A percentile compares a stretch with the other conserved stretches of the same genome.
These are phyloP conservation scores for Suillus brevipes DNA, from an alignment of 768 basidiomycete species.

Conservation along the genomic window DNA sequence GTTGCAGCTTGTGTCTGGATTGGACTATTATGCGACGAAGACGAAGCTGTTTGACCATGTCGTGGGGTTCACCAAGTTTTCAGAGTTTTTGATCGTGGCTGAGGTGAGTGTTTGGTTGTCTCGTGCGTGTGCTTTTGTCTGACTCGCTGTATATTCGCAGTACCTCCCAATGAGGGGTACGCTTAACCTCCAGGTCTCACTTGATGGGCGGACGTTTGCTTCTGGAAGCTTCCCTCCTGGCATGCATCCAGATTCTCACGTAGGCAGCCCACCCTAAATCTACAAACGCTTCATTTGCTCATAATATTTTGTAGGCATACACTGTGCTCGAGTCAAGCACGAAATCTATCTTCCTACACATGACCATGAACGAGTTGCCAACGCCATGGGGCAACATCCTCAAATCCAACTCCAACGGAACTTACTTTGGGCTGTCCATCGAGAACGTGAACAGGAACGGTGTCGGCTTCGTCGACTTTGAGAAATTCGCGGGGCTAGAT, in stretches of 20 bases:
- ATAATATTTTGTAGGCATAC: slow-evolving; percentile 61
- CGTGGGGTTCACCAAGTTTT: slow-evolving; percentile 96
- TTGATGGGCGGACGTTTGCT: slow-evolving; percentile 86
- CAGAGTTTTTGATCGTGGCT: slow-evolving; percentile 94
- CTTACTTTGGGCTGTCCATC: slow-evolving; percentile 87
- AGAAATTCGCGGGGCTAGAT: slow-evolving; percentile 95
- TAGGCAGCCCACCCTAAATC: slow-evolving; percentile 37
- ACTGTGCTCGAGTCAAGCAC: slow-evolving; percentile 95
- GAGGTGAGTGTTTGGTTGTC: slow-evolving; percentile 54
- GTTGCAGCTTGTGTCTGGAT: slow-evolving; percentile 77
- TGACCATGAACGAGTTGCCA: slow-evolving; percentile 82
- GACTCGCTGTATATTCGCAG: slow-evolving; percentile 31
- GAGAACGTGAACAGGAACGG: slow-evolving; percentile 91
- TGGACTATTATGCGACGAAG: slow-evolving; percentile 68
- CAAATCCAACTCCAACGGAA: slow-evolving; percentile 98
- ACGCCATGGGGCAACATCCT: slow-evolving; percentile 88
- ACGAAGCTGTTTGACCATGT: slow-evolving; percentile 81
- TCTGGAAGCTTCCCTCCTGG: slow-evolving; percentile 86
- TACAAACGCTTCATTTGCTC: background rate
- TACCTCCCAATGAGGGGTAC: slow-evolving; percentile 53
- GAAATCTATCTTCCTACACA: slow-evolving; percentile 89
- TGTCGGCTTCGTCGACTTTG: slow-evolving; percentile 90
- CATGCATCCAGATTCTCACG: slow-evolving; percentile 89
- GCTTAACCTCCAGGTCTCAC: slow-evolving; percentile 86
- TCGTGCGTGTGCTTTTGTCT: slow-evolving; percentile 23